phyloP scores from a whole-genome alignment of 2,329 filamentous ascomycete genomes.

The Ophiobolus disseminans region DNA sequence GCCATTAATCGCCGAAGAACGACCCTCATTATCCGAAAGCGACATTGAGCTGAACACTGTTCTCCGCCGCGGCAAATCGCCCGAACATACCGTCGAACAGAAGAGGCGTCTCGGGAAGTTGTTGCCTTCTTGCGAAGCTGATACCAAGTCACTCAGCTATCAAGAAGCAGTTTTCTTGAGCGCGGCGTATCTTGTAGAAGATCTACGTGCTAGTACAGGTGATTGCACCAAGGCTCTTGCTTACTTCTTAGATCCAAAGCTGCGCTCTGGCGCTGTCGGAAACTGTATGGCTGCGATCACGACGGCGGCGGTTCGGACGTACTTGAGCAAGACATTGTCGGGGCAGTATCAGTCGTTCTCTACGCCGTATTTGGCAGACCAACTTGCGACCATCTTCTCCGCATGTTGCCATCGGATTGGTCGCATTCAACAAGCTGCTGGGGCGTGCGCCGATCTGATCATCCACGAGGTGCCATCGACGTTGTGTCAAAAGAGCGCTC shows the following conservation, averaged over 20 bases:
- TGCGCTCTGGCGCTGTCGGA: conserved; percentile 66
- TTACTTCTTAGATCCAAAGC: conserved; percentile 94
- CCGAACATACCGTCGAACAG: conserved; percentile 78
- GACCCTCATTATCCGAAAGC: conserved; percentile 89
- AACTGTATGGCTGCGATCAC: conserved; percentile 69
- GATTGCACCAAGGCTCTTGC: conserved; percentile 88
- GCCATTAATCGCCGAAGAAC: conserved; percentile 85
- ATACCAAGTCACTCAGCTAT: conserved; percentile 85
- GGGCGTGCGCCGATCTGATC: conserved; percentile 82
- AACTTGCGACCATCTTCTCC: conserved; percentile 84
- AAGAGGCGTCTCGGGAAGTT: conserved; percentile 78
- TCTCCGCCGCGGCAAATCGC: conserved; percentile 82
- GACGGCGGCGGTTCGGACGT: conserved; percentile 76
- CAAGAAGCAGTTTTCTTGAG: conserved; percentile 92
- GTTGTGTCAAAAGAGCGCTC: conserved; percentile 84
- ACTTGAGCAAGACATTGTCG: conserved; percentile 75
- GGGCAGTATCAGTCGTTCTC: conserved; percentile 80
- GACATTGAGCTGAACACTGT: conserved; percentile 97
- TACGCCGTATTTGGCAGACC: conserved; percentile 87
- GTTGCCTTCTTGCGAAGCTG: conserved; percentile 76
- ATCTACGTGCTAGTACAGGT: conserved; percentile 81
- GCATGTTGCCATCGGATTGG: conserved; percentile 93
- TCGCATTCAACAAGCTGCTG: conserved; percentile 87
- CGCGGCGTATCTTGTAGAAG: conserved; percentile 88
- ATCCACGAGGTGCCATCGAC: conserved; percentile 85